A percentile compares a stretch with the other conserved stretches of the same genome.
phyloP scores from a whole-genome alignment of 441 rosid genomes.

The Gossypium davidsonii region DNA sequence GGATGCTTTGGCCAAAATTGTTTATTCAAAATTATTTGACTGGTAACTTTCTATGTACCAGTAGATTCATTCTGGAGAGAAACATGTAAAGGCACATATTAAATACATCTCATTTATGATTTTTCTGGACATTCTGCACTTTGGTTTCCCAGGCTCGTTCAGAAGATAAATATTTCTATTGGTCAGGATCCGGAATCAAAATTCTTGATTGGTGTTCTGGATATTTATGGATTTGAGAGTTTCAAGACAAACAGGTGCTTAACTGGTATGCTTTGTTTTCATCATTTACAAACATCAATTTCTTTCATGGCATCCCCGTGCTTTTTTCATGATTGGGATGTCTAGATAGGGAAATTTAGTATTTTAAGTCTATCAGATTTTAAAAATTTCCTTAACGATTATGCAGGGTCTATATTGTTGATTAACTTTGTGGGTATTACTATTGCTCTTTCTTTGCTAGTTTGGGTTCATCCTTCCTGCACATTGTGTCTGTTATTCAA shows the following conservation, averaged over 20 bases:
- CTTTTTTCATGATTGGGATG: constrained; percentile 20
- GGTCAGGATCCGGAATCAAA: constrained; percentile 90
- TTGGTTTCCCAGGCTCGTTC: constrained; percentile 66
- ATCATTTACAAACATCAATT: constrained; percentile 29
- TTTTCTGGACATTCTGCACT: constrained; percentile 17
- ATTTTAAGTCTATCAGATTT: neutral
- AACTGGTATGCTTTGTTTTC: constrained; percentile 85
- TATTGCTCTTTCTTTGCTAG: constrained; percentile 11
- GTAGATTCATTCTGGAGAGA: constrained; percentile 2
- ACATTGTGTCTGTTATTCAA: neutral
- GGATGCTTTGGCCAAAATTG: constrained; percentile 92
- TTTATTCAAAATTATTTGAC: constrained; percentile 88
- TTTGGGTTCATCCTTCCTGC: neutral
- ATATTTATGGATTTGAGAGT: constrained; percentile 83
- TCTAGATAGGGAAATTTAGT: constrained; percentile 8
- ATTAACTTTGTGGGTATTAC: constrained; percentile 1
- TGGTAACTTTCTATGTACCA: constrained; percentile 48
- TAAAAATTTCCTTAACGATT: neutral
- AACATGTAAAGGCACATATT: neutral
- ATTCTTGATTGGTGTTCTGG: constrained; percentile 81
- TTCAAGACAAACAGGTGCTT: constrained; percentile 99
- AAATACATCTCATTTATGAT: neutral
- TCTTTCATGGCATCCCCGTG: constrained; percentile 27
- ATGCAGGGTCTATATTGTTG: neutral
- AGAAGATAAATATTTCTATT: constrained; percentile 75